phyloP scores from a whole-genome alignment of 2,329 filamentous ascomycete species.

The Helotiales sp. region DNA sequence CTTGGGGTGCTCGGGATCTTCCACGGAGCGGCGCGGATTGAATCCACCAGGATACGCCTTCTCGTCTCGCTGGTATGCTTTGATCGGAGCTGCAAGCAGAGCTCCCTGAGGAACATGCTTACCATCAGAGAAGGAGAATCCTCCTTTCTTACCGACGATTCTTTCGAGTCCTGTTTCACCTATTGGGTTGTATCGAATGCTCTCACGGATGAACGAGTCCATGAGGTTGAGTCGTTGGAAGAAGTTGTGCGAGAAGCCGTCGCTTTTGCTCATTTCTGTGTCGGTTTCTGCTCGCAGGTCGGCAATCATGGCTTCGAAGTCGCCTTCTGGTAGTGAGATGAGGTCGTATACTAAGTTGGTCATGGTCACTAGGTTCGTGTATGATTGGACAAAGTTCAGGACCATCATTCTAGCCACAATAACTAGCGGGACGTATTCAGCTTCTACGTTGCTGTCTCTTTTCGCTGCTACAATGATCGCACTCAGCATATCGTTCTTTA shows the following conservation, averaged over 20 bases:
- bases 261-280: neutral
- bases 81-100: slow-evolving; percentile 1
- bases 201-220: slow-evolving; percentile 6
- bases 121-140: slow-evolving; percentile 3
- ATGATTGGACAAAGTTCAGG: slow-evolving; percentile 3
- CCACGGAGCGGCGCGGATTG: slow-evolving; percentile 1
- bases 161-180: neutral
- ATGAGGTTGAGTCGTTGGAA: slow-evolving; percentile 7
- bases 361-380: slow-evolving; percentile 7
- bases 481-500: slow-evolving; percentile 3
- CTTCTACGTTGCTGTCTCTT: neutral
- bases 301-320: neutral
- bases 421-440: neutral
- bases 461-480: slow-evolving; percentile 3
- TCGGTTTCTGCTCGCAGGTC: neutral
- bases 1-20: neutral
- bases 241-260: slow-evolving; percentile 2
- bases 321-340: neutral
- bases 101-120: slow-evolving; percentile 3
- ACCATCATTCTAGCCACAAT: slow-evolving; percentile 7
- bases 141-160: neutral
- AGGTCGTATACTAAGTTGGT: slow-evolving; percentile 7
- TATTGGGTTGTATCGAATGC: slow-evolving; percentile 1
- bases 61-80: neutral
- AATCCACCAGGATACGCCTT: neutral